Evolutionary conservation across 371 early-diverging fungal species (phyloP).

Genomic region (Mucor racemosus): DNA sequence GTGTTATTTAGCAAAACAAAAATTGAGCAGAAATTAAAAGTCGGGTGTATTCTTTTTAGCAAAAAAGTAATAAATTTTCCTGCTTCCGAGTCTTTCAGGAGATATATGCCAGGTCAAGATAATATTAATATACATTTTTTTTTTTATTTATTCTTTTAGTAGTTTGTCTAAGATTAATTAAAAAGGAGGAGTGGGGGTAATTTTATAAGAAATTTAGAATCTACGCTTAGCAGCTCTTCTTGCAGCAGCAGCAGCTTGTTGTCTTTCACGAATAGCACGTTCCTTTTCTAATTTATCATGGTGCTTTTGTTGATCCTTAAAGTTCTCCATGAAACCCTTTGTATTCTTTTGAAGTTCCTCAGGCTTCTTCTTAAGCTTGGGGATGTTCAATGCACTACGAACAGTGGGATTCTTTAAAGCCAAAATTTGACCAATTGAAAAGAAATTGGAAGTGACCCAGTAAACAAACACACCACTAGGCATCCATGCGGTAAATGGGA

Average conservation of each 20-base stretch:
- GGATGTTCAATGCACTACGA: constrained; percentile 62
- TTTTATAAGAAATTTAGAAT: constrained; percentile 28
- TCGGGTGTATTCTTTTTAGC: too few species aligned
- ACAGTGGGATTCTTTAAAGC: constrained; percentile 65
- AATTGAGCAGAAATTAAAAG: too few species aligned
- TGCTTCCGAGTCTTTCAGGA: too few species aligned
- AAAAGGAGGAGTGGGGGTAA: not conserved
- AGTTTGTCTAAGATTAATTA: too few species aligned
- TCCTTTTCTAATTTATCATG: constrained; percentile 52
- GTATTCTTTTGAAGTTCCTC: constrained; percentile 51
- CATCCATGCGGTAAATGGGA: constrained; percentile 74
- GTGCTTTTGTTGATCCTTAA: constrained; percentile 45
- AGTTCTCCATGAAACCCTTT: constrained; percentile 55
- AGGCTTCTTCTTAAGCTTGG: constrained; percentile 55
- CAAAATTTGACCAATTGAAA: constrained; percentile 74
- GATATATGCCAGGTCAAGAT: too few species aligned
- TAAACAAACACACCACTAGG: constrained; percentile 86
- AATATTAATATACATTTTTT: too few species aligned
- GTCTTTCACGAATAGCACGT: constrained; percentile 53
- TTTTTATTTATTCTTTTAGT: too few species aligned
- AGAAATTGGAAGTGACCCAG: constrained; percentile 80
- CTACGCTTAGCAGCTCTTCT: constrained; percentile 56
- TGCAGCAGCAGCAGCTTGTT: constrained; percentile 53
- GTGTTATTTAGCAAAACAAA: too few species aligned
- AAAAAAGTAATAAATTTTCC: too few species aligned